Conservation (phyloP, 23 red algal genomes). For the Pyropia haitanensis region DNA sequence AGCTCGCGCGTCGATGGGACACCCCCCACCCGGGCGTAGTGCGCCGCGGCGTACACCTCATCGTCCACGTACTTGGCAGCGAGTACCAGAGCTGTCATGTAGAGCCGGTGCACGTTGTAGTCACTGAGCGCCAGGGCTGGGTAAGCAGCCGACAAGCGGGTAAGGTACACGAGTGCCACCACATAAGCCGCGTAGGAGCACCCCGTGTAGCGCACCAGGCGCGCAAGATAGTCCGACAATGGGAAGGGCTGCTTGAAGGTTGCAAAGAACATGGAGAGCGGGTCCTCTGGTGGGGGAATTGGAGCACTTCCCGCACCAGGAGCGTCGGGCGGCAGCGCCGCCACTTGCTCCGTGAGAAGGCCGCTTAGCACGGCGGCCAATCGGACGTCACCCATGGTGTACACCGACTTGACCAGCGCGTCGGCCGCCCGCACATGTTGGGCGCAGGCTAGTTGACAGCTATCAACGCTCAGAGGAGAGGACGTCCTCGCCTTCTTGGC, state of each 20-base stretch:
- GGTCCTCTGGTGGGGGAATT: too few relatives aligned
- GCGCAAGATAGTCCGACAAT: conserved; percentile 10
- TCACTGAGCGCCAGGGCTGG: conserved; percentile 6
- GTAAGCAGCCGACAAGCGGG: conserved; percentile 18
- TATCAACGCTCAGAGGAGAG: too few relatives aligned
- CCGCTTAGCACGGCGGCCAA: too few relatives aligned
- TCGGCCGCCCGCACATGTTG: too few relatives aligned
- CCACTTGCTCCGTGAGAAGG: too few relatives aligned
- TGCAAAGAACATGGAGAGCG: too few relatives aligned
- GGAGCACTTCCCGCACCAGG: too few relatives aligned
- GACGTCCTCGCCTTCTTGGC: too few relatives aligned
- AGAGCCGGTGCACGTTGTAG: conserved; percentile 78
- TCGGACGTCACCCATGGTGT: too few relatives aligned
- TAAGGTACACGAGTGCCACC: conserved; percentile 32
- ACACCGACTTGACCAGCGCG: too few relatives aligned
- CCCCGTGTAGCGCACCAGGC: conserved; percentile 48
- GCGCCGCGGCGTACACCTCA: conserved; percentile 63
- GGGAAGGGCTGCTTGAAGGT: conserved; percentile 2
- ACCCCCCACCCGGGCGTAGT: conserved; percentile 88
- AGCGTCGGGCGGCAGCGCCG: too few relatives aligned
- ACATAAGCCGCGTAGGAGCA: conserved; percentile 37
- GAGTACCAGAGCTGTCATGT: conserved; percentile 67
- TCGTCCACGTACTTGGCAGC: conserved; percentile 87
- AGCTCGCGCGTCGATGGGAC: conserved; percentile 60
- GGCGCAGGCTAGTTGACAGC: too few relatives aligned